phyloP scores from a whole-genome alignment of 495 filamentous ascomycete species.

The Penicillium riverlandense region DNA sequence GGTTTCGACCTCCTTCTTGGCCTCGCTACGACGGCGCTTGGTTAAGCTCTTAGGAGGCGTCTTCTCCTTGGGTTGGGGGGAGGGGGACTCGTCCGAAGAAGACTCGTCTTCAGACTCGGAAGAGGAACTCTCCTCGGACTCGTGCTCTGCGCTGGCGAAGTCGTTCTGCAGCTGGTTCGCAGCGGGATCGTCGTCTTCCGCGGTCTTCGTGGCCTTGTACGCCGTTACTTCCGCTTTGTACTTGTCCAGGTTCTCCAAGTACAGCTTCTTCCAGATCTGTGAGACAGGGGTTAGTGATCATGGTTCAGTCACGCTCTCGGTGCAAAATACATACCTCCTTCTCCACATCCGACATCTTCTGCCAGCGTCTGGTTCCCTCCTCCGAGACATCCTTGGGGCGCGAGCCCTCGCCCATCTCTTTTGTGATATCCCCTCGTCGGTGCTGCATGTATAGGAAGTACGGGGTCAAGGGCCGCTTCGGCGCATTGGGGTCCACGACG shows the following conservation, averaged over 20 bases:
- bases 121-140: conserved; percentile 29
- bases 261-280: conserved; percentile 66
- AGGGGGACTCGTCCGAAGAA: conserved; percentile 42
- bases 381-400: conserved; percentile 73
- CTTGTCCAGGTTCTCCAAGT: conserved; percentile 65
- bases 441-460: conserved; percentile 91
- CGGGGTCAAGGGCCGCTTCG: conserved; percentile 86
- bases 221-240: conserved; percentile 67
- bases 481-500: conserved; percentile 84
- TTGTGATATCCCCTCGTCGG: conserved; percentile 67
- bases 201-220: conserved; percentile 52
- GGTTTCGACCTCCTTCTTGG: conserved; percentile 35
- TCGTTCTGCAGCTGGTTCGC: conserved; percentile 49
- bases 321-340: conserved; percentile 56
- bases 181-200: conserved; percentile 48
- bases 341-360: conserved; percentile 60
- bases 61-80: conserved; percentile 39
- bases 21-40: conserved; percentile 40
- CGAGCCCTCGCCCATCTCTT: conserved; percentile 61
- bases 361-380: conserved; percentile 79
- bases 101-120: conserved; percentile 40
- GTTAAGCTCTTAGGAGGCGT: conserved; percentile 44
- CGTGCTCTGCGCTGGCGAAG: conserved; percentile 43
- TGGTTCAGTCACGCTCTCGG: too few species aligned
- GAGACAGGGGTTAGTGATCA: too few species aligned